Conservation (phyloP, 495 filamentous ascomycete genomes). For the Durotheca rogersii region DNA sequence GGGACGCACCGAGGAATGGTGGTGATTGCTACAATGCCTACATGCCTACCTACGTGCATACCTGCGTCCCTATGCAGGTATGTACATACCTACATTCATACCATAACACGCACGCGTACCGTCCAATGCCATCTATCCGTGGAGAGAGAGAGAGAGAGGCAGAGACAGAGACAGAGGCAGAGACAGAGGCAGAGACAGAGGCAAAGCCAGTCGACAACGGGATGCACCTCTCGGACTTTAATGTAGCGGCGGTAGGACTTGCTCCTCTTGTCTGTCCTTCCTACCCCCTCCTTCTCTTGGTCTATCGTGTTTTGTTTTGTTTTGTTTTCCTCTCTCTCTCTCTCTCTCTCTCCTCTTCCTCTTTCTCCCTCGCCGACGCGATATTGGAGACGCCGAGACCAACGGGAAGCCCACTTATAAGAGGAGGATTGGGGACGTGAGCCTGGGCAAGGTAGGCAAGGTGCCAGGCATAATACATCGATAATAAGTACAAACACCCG, state of each 20-base stretch:
- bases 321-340: not conserved
- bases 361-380: not conserved
- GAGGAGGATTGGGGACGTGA: not conserved
- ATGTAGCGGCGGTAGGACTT: constrained; percentile 27
- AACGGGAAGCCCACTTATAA: constrained; percentile 20
- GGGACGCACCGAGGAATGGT: constrained; percentile 22
- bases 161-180: not conserved
- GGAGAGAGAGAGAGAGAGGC: not conserved
- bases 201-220: not conserved
- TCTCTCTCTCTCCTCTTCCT: not conserved
- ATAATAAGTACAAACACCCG: constrained; percentile 9
- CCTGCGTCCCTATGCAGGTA: too few relatives aligned
- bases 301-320: constrained; percentile 1
- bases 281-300: not conserved
- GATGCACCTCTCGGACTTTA: constrained; percentile 32
- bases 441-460: constrained; percentile 1
- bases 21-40: constrained; percentile 30
- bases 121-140: too few relatives aligned
- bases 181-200: not conserved
- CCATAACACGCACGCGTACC: too few relatives aligned
- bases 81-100: not conserved
- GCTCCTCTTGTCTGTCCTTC: not conserved
- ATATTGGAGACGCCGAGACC: constrained; percentile 23
- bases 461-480: constrained; percentile 3
- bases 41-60: too few relatives aligned